A percentile compares a stretch with the other conserved stretches of the same genome.
phyloP scores from a whole-genome alignment of 139 green algal species.

The Chlorella sp. region DNA sequence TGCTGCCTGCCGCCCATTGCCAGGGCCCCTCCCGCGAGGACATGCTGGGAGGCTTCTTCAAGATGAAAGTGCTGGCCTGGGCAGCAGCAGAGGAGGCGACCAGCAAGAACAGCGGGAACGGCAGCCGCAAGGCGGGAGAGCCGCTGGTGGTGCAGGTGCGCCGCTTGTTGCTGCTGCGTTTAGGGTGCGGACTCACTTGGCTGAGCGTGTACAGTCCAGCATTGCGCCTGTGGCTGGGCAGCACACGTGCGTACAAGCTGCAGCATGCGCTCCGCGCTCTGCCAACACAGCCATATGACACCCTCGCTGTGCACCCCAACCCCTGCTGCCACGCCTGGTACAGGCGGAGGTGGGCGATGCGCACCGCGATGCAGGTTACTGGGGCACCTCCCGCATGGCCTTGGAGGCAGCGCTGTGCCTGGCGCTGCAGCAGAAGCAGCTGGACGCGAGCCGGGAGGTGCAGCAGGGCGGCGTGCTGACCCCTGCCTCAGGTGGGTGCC shows the following conservation, averaged over 20 bases:
- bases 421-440: slow-evolving; percentile 54
- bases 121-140: not conserved
- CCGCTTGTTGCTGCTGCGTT: not conserved
- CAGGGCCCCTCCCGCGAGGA: slow-evolving; percentile 6
- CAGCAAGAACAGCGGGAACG: not conserved
- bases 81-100: no score
- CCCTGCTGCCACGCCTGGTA: no score
- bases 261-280: no score
- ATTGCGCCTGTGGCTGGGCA: no score
- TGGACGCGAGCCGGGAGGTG: slow-evolving; percentile 32
- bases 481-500: slow-evolving; percentile 54
- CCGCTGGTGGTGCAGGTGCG: slow-evolving; percentile 7
- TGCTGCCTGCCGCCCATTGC: no score
- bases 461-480: slow-evolving; percentile 75
- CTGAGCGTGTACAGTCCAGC: not conserved
- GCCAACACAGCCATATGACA: no score
- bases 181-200: not conserved
- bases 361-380: slow-evolving; percentile 41
- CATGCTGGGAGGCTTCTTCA: slow-evolving; percentile 34
- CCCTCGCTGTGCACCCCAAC: no score
- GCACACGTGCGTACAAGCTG: no score
- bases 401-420: slow-evolving; percentile 74
- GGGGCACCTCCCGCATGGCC: slow-evolving; percentile 45
- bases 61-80: slow-evolving; percentile 32
- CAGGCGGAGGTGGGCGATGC: slow-evolving; percentile 34